Evolutionary conservation across 2,329 filamentous ascomycete species (phyloP).

Genomic region (Pyrenochaeta sp.): DNA sequence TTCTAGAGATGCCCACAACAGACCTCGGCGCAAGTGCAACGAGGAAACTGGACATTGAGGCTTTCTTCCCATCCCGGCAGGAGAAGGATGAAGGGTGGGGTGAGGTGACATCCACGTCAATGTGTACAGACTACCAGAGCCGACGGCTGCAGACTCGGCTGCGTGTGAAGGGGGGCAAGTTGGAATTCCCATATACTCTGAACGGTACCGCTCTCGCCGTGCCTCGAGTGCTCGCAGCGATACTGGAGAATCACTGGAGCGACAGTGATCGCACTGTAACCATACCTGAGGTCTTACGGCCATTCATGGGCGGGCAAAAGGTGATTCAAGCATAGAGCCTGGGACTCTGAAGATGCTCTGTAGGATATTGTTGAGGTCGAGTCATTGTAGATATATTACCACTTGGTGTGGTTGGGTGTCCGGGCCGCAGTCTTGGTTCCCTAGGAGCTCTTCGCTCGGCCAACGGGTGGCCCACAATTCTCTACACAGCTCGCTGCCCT

Average conservation of each 20-base stretch:
- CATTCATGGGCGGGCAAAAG: constrained; percentile 75
- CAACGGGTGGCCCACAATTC: constrained; percentile 14
- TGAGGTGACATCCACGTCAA: constrained; percentile 88
- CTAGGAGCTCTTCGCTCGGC: not conserved
- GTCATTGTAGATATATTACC: constrained; percentile 17
- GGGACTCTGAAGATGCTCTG: constrained; percentile 9
- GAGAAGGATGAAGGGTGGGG: constrained; percentile 80
- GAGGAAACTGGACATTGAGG: constrained; percentile 92
- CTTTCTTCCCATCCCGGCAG: constrained; percentile 84
- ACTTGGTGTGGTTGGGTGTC: constrained; percentile 8
- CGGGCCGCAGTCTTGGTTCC: constrained; percentile 1
- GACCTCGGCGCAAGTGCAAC: constrained; percentile 90
- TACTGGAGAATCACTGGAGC: constrained; percentile 92
- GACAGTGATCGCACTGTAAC: constrained; percentile 71
- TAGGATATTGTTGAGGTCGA: constrained; percentile 3
- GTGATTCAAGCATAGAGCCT: constrained; percentile 38
- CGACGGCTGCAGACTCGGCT: constrained; percentile 80
- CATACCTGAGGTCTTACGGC: constrained; percentile 80
- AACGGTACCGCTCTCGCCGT: constrained; percentile 96
- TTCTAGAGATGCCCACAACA: constrained; percentile 89
- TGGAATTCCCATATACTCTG: constrained; percentile 84
- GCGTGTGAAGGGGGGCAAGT: constrained; percentile 61
- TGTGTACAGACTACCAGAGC: constrained; percentile 95
- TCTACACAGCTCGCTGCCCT: constrained; percentile 17
- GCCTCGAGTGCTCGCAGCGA: constrained; percentile 84